These are phyloP conservation scores for Radiomyces spectabilis DNA, from an alignment of 192 early-diverging fungal genomes.

Conservation along the genomic window DNA sequence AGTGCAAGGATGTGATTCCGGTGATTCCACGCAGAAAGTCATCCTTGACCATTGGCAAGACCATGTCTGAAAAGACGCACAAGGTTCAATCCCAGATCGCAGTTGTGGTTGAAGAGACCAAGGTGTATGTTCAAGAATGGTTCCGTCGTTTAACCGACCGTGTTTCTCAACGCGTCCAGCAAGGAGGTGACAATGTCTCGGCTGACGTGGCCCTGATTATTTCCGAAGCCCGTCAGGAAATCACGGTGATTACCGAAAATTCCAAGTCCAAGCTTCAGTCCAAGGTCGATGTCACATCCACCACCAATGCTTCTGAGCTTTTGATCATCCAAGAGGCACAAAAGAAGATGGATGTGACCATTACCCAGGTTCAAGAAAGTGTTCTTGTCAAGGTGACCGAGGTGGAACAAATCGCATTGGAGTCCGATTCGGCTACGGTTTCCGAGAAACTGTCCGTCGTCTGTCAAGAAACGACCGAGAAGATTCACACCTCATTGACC, in stretches of 20 bases:
- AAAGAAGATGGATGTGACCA: not conserved
- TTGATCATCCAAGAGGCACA: no score
- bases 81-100: conserved; percentile 1
- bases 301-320: not conserved
- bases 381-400: not conserved
- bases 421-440: no score
- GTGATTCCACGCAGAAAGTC: no score
- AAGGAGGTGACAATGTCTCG: not conserved
- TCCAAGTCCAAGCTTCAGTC: not conserved
- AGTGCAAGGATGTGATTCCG: no score
- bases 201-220: not conserved
- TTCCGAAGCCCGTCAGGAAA: not conserved
- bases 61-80: not conserved
- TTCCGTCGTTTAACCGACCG: not conserved
- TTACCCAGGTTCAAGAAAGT: not conserved
- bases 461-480: no score
- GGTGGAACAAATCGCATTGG: not conserved
- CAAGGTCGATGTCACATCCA: not conserved
- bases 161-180: not conserved
- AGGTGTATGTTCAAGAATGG: conserved; percentile 6
- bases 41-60: not conserved
- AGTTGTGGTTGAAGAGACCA: conserved; percentile 1
- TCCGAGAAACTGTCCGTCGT: no score
- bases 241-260: conserved; percentile 7
- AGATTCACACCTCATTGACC: no score